A percentile compares a stretch with the other conserved stretches of the same genome.
phyloP scores from a whole-genome alignment of 2,329 filamentous ascomycete genomes.

The Cadophora luteo-olivacea region DNA sequence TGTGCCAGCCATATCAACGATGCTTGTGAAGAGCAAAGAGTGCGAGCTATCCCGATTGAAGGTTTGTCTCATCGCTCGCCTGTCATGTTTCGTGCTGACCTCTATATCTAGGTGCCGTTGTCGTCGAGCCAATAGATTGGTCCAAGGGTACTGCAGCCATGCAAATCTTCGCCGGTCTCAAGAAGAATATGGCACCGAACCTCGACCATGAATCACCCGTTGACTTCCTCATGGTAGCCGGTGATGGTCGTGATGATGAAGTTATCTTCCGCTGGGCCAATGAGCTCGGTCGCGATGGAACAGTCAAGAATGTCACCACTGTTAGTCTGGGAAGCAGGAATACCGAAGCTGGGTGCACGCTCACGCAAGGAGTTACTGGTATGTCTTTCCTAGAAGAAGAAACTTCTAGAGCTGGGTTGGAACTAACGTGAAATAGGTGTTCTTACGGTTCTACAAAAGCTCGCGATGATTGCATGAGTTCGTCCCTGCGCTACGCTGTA shows the following conservation, averaged over 20 bases:
- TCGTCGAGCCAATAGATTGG: slow-evolving; percentile 85
- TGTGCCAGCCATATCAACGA: slow-evolving; percentile 96
- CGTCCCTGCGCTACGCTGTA: neutral
- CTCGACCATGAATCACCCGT: slow-evolving; percentile 52
- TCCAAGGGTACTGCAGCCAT: slow-evolving; percentile 86
- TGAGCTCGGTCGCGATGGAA: slow-evolving; percentile 64
- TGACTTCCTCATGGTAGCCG: slow-evolving; percentile 89
- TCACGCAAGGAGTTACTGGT: slow-evolving; percentile 94
- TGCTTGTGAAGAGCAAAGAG: slow-evolving; percentile 80
- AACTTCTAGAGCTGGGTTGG: neutral
- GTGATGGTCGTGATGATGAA: slow-evolving; percentile 92
- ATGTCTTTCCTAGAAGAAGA: slow-evolving; percentile 44
- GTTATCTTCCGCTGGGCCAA: slow-evolving; percentile 96
- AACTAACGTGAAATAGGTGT: slow-evolving; percentile 45
- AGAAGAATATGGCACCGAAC: slow-evolving; percentile 47
- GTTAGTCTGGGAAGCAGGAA: slow-evolving; percentile 87
- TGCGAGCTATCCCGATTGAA: slow-evolving; percentile 83
- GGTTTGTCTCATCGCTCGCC: slow-evolving; percentile 42
- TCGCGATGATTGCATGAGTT: slow-evolving; percentile 43
- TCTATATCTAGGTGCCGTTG: slow-evolving; percentile 67
- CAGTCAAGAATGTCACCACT: slow-evolving; percentile 75
- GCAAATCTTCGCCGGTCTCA: slow-evolving; percentile 70
- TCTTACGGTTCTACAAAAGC: slow-evolving; percentile 51
- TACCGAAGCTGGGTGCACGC: slow-evolving; percentile 83
- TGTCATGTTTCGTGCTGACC: slow-evolving; percentile 17